Evolutionary conservation across 352 stramenopile genomes (phyloP).

Genomic region (Phytophthora citrophthora): DNA sequence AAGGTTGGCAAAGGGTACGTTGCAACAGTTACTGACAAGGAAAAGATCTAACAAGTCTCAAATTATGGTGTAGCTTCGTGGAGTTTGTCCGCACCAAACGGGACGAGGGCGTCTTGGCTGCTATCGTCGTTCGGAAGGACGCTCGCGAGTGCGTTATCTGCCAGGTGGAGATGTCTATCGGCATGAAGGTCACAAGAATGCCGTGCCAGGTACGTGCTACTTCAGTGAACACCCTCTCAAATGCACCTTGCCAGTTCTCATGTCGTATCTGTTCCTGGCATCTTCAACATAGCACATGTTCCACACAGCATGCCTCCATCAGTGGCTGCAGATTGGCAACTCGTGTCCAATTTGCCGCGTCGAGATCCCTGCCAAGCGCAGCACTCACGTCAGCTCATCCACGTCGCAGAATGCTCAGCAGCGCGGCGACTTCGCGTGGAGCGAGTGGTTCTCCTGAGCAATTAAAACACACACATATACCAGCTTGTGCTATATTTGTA

Average conservation of each 20-base stretch:
- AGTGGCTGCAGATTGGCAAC: conserved; percentile 87
- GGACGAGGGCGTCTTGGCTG: conserved; percentile 30
- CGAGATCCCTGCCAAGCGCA: conserved; percentile 67
- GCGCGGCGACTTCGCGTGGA: conserved; percentile 69
- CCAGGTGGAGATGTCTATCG: conserved; percentile 78
- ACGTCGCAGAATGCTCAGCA: conserved; percentile 50
- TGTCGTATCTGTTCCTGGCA: conserved; percentile 1
- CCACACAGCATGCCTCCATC: conserved; percentile 75
- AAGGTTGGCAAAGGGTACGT: conserved; percentile 70
- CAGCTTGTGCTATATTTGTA: too few relatives aligned
- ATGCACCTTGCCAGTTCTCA: background rate
- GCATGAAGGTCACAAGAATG: conserved; percentile 73
- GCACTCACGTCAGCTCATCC: conserved; percentile 20
- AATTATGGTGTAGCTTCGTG: conserved; percentile 49
- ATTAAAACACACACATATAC: too few relatives aligned
- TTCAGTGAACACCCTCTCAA: too few relatives aligned
- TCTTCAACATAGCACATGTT: conserved; percentile 70
- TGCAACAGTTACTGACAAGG: background rate
- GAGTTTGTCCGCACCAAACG: conserved; percentile 51
- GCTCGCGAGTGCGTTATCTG: conserved; percentile 84
- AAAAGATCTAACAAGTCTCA: background rate
- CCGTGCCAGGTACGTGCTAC: conserved; percentile 56
- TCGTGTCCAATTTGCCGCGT: conserved; percentile 86
- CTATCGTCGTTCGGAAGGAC: conserved; percentile 71
- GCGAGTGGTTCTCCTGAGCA: conserved; percentile 76